Percentiles rank a stretch among this genome's conserved stretches.
Evolutionary conservation across 163 green algal species (phyloP).

Genomic region (Scenedesmus sp.): DNA sequence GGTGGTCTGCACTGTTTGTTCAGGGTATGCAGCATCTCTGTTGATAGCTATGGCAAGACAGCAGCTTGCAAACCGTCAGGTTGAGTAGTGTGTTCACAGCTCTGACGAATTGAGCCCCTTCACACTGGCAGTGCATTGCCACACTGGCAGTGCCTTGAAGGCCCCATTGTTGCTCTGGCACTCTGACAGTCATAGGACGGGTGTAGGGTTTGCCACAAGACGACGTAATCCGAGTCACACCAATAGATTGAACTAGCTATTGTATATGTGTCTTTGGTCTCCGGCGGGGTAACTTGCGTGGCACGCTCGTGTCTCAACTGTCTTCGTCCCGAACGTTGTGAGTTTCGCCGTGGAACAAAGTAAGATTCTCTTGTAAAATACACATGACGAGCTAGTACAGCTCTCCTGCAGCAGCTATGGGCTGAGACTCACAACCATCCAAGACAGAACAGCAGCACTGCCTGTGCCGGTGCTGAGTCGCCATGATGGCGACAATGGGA

Average conservation of each 20-base stretch:
- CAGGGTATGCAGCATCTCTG: background rate
- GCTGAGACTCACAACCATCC: background rate
- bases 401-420: background rate
- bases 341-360: background rate
- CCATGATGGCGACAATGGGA: conserved; percentile 8
- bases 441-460: background rate
- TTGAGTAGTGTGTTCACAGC: background rate
- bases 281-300: background rate
- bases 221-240: background rate
- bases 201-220: background rate
- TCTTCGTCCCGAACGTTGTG: background rate
- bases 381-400: background rate
- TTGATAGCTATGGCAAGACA: background rate
- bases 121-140: background rate
- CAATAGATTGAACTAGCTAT: background rate
- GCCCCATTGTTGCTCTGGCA: background rate
- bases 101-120: background rate
- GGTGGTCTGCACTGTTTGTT: background rate
- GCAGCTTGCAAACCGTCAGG: background rate
- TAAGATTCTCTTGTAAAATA: background rate
- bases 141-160: background rate
- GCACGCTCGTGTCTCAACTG: background rate
- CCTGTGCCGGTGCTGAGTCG: background rate
- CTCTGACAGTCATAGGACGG: background rate
- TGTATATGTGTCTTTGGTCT: background rate